Conservation (phyloP, 257 asterid species). For the Nicotiana sylvestris region DNA sequence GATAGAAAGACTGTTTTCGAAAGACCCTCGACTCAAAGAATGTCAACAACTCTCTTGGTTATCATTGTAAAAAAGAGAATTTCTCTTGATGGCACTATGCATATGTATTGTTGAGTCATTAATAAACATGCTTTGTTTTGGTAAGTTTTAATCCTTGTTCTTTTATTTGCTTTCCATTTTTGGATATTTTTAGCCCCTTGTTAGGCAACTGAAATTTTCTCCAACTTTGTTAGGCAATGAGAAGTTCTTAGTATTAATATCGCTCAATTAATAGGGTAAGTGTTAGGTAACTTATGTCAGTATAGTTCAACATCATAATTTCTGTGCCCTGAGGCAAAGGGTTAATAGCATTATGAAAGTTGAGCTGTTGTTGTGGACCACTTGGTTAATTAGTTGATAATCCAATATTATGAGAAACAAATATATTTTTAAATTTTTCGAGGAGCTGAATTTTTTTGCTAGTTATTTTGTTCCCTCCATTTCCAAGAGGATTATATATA, state of each 20-base stretch:
- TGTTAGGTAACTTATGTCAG: not conserved
- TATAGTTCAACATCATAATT: not conserved
- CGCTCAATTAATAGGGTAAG: not conserved
- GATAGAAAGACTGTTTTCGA: too few relatives aligned
- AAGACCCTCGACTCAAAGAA: too few relatives aligned
- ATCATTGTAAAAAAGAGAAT: too few relatives aligned
- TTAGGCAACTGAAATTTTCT: not conserved
- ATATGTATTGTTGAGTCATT: not conserved
- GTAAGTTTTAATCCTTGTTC: not conserved
- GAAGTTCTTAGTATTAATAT: not conserved
- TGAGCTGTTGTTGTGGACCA: constrained; percentile 5
- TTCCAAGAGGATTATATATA: constrained; percentile 13
- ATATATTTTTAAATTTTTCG: not conserved
- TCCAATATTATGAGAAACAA: not conserved
- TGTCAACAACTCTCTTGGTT: too few relatives aligned
- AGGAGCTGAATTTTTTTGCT: not conserved
- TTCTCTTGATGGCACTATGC: not conserved
- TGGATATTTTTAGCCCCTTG: not conserved
- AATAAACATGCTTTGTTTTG: not conserved
- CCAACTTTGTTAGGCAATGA: not conserved
- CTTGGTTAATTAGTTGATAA: not conserved
- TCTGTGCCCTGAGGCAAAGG: not conserved
- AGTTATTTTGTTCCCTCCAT: constrained; percentile 11
- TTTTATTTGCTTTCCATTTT: not conserved
- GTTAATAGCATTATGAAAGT: not conserved